Base-by-base conservation (phyloP, 148 eudicot genomes). In the Cornus suecica region DNA sequence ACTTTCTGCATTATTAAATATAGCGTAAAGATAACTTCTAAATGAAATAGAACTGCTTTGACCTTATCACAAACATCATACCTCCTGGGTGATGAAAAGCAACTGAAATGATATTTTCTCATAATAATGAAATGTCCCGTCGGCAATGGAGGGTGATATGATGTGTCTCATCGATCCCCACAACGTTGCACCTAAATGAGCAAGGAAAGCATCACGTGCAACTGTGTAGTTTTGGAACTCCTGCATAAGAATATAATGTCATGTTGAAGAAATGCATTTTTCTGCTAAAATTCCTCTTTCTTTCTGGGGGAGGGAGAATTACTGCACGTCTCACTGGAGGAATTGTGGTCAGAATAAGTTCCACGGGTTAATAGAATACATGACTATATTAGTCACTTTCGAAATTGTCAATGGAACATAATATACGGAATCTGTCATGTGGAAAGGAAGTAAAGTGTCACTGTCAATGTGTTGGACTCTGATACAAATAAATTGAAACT, bases 121-220 rank as follows among this genome's bases (percentile, higher is more conserved):
- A 80, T 90, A 94, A 71, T 85, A 85, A 85, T 90, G 99, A 76
- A 88, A 94, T 75, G 96, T 92, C 71, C 99, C 99, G 68, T 89
- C 95, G 66, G 97, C 94, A 80, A 89, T 71, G 37, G 97, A 94
- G 68, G 99, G 98, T 48, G 99, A 88, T 78, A 94, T 83, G 58
- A 94, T 82, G 84, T 90, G 97, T 80, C 92, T 90, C 97, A 94
- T 87, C 62, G 99, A 92, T 70, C 96, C 99, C 97, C 99, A 92
- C 69, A 94, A 84, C 26, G 87, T 84, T 83, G 97, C 97, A 81
- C 99, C 99, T 70, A 92, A 83, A 80, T 94, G 94, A 74, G 97
- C 86, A 77, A 94, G 90, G 84, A 94, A 94, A 48, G 90, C 78
- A 84, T 94, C 99, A 29, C 99, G 95, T 67, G 99, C 99, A 74